Conservation (phyloP, 345 rosid species). For the Brassica incana region DNA sequence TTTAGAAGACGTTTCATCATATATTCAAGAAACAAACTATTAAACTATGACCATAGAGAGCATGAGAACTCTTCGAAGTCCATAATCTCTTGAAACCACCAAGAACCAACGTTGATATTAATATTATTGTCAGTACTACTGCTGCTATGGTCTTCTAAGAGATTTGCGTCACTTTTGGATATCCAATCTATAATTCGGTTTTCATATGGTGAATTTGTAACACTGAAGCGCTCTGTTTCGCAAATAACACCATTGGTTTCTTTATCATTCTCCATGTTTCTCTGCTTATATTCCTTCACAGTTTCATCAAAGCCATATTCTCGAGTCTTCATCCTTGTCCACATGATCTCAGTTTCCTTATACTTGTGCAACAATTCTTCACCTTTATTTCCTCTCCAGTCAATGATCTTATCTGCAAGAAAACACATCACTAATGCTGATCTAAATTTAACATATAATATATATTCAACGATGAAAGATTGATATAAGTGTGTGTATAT, state of each 20-base stretch:
- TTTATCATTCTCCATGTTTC: slow-evolving; percentile 17
- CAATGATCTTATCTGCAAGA: slow-evolving; percentile 18
- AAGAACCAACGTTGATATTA: slow-evolving; percentile 21
- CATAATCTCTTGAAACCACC: slow-evolving; percentile 37
- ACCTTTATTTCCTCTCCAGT: neutral
- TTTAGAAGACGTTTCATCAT: neutral
- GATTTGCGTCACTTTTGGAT: slow-evolving; percentile 35
- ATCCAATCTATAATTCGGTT: slow-evolving; percentile 54
- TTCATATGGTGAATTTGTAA: slow-evolving; percentile 56
- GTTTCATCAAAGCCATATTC: slow-evolving; percentile 25
- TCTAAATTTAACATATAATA: neutral
- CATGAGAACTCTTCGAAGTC: slow-evolving; percentile 36
- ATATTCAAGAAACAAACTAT: neutral
- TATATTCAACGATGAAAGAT: neutral
- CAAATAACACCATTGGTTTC: slow-evolving; percentile 10
- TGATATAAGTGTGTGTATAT: neutral
- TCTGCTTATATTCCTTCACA: slow-evolving; percentile 10
- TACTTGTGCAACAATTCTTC: slow-evolving; percentile 18
- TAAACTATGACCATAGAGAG: slow-evolving; percentile 32
- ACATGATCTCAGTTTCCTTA: slow-evolving; percentile 16
- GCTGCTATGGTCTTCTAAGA: slow-evolving; percentile 27
- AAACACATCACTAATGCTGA: neutral
- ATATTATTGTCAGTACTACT: slow-evolving; percentile 13
- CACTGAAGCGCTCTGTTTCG: slow-evolving; percentile 20
- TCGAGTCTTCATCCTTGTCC: slow-evolving; percentile 5